Evolutionary conservation across 345 rosid genomes (phyloP).

Genomic region (Populus simonii): DNA sequence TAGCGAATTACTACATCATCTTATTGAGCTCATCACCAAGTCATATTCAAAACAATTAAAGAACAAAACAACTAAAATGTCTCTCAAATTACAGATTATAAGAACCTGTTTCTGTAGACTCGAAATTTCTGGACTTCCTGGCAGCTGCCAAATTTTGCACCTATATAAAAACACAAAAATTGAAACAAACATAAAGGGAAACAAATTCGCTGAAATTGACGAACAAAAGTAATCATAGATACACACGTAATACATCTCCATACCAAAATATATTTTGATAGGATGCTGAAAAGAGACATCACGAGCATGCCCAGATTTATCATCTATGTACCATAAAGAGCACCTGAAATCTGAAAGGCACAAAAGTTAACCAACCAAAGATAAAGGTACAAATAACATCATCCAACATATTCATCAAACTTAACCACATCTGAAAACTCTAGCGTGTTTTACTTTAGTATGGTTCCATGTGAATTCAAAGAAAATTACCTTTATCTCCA

Average conservation of each 20-base stretch:
- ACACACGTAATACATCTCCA: constrained; percentile 6
- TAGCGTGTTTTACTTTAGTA: constrained; percentile 6
- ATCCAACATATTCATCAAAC: not conserved
- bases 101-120: constrained; percentile 74
- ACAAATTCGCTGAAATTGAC: not conserved
- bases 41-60: not conserved
- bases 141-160: constrained; percentile 93
- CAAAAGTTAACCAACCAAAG: constrained; percentile 7
- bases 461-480: constrained; percentile 5
- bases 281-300: constrained; percentile 90
- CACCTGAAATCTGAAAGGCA: constrained; percentile 69
- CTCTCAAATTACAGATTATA: not conserved
- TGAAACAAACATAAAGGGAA: constrained; percentile 9
- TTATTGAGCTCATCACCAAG: not conserved
- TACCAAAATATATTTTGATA: constrained; percentile 92
- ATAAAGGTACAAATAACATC: constrained; percentile 16
- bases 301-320: constrained; percentile 72
- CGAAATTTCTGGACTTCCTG: constrained; percentile 80
- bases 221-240: not conserved
- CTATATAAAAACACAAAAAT: constrained; percentile 33
- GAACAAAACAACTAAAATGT: not conserved
- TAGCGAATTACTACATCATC: not conserved
- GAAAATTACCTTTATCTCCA: constrained; percentile 84
- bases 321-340: constrained; percentile 71
- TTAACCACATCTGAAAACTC: not conserved